Base-by-base conservation (phyloP, 495 filamentous ascomycete species). In the Aspergillus steynii region DNA sequence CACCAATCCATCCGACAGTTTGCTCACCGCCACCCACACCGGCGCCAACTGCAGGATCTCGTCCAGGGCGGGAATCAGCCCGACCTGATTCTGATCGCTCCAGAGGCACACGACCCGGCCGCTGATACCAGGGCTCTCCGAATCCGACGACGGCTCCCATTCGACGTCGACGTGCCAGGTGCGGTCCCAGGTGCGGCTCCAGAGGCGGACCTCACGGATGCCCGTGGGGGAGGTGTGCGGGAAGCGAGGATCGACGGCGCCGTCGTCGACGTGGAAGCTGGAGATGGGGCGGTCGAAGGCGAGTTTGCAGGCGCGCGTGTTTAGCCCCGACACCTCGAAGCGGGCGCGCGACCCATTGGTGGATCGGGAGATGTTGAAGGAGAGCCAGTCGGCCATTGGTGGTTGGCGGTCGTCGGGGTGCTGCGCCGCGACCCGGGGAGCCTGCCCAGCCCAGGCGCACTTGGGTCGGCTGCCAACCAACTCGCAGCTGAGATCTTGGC, bases 31-130 rank as follows among this genome's bases (percentile, higher is more conserved):
- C 7, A 86, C 86, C 95, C 95, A 99, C 2, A 72, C 74, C 1
- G 95, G 95, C 59, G 82, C 78, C 76, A 86, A 97, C 71, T 86
- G 81, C 56, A 81, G 76, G 25, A 88, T 84, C 75, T 99, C 95
- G 64, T 95, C 90, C 34, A 95, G 81, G 14, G 95, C 95, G 0
- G 95, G 92, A 53, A 99, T 94, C 7, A 80, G 75, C 3, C 87
- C 88, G 9, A 71, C 68, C 10, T 75, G 78, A 63, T 96, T 97
- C 31, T 83, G 86, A 77, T 98, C 95, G 65, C 87, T 90, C 95
- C 95, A 99, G 15, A 91, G 72, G 78, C 94, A 98, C 9, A 89
- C 82, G 4, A 93, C 85, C 50, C 77, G 80, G 0, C 93, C 93
- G 61, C 85, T 83, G 53, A 94, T 51, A 14, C 48, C 70, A 7